phyloP scores from a whole-genome alignment of 1,139 yeast species.

The Blastobotrys arbuscula region DNA sequence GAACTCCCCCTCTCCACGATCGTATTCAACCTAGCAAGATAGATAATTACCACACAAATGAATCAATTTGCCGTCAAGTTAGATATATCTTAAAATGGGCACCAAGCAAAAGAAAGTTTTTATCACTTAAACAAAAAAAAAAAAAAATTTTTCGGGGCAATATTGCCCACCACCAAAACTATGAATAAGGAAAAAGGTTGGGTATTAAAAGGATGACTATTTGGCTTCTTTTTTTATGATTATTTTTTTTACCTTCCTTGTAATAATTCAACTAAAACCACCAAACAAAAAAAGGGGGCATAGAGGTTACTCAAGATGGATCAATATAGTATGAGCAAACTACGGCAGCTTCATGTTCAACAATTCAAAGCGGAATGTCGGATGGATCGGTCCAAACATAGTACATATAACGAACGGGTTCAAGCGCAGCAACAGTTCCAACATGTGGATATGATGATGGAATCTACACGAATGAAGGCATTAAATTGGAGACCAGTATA shows the following conservation, averaged over 20 bases:
- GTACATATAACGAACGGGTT: background rate
- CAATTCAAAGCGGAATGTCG: conserved; percentile 11
- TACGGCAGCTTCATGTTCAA: conserved; percentile 4
- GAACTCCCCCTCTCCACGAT: too few relatives aligned
- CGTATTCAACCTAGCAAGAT: too few relatives aligned
- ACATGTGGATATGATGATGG: conserved; percentile 4
- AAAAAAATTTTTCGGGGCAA: too few relatives aligned
- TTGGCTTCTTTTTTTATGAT: background rate
- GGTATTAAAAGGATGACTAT: too few relatives aligned
- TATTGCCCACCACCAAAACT: background rate
- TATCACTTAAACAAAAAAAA: too few relatives aligned
- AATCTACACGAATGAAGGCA: conserved; percentile 6
- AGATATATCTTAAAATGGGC: too few relatives aligned
- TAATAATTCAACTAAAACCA: background rate
- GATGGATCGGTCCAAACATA: background rate
- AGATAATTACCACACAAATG: too few relatives aligned
- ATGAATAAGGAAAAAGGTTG: background rate
- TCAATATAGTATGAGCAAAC: background rate
- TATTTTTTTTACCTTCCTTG: background rate
- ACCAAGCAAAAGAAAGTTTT: too few relatives aligned
- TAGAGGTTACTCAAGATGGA: background rate
- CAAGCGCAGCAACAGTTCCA: conserved; percentile 6
- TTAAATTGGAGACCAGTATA: conserved; percentile 6
- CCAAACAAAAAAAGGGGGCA: too few relatives aligned
- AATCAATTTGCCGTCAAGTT: too few relatives aligned